These are phyloP conservation scores for Ophiostoma triangulosporum DNA, from an alignment of 2,329 filamentous ascomycete species.

Conservation along the genomic window DNA sequence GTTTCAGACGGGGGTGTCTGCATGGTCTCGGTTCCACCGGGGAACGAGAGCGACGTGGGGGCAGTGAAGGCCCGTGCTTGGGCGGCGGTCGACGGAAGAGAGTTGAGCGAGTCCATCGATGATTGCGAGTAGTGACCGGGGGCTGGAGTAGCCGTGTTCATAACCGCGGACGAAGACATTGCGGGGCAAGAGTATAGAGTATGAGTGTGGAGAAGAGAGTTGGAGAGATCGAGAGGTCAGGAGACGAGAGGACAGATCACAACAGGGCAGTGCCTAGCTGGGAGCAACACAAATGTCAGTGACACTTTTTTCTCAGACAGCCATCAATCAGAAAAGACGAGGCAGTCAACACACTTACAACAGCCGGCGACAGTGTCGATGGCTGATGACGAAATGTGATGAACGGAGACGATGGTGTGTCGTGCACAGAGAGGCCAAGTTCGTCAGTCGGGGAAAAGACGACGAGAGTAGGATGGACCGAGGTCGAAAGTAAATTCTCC, in stretches of 20 bases:
- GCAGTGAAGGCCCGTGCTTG: conserved; percentile 95
- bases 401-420: not conserved
- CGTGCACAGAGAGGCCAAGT: conserved; percentile 5
- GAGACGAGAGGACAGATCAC: not conserved
- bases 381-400: conserved; percentile 14
- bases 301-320: conserved; percentile 11
- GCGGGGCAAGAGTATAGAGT: not conserved
- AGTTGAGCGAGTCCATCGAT: conserved; percentile 76
- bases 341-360: conserved; percentile 14
- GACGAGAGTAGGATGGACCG: conserved; percentile 1
- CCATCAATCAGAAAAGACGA: conserved; percentile 12
- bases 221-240: not conserved
- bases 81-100: conserved; percentile 79
- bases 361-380: conserved; percentile 15
- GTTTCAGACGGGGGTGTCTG: conserved; percentile 14
- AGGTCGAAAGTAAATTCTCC: conserved; percentile 11
- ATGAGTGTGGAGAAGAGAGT: not conserved
- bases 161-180: conserved; percentile 12
- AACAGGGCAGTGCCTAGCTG: conserved; percentile 9
- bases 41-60: conserved; percentile 83
- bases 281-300: conserved; percentile 12
- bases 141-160: conserved; percentile 11
- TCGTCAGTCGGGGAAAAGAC: conserved; percentile 1
- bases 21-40: conserved; percentile 33
- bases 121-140: conserved; percentile 14